Evolutionary conservation across 352 stramenopile genomes (phyloP), one percentile per base, ranked within the genome.

Genomic region (Thraustochytrium sp.): DNA sequence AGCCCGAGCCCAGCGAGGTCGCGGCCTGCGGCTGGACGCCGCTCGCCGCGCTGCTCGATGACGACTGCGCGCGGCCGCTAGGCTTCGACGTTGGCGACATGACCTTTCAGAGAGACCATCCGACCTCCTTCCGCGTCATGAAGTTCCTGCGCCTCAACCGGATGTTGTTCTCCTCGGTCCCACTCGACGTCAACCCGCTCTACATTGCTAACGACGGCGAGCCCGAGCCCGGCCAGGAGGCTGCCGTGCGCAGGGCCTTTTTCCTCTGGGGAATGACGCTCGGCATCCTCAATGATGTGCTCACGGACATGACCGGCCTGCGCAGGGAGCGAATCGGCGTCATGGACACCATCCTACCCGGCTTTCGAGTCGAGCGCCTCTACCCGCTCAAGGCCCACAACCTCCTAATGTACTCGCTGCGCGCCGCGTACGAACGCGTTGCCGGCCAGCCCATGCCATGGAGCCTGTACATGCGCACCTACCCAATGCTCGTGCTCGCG

Each of bases 241-340:
- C 21, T 8, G 31, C 31, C 13, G 40, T 80, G 13, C 68, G 68
- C 13, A 23, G 38, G 23, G 48, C 68, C 0, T 80, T 80, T 64
- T 80, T 72, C 38, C 68, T 80, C 13, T 80, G 68, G 68, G 68
- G 68, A 13, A 46, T 80, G 48, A 80, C 68, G 31, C 68, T 80
- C 21, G 68, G 68, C 26, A 63, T 80, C n/a, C 21, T 80, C 2
- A 80, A 80, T 31, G 68, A 80, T 51, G 11, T 80, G 11, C 40
- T 80, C 21, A 23, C 18, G 18, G 46, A 80, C 21, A 46, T 55
- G 42, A 37, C 48, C 9, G 53, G 53, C 21, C 18, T 80, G 9
- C 68, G 68, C 34, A 63, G 21, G 0, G 31, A 42, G 68, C 68
- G 68, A 1, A 80, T 80, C 3, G 48, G 31, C 5, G 48, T 80